Conservation (phyloP, 1,284 basidiomycete genomes). For the Puccinia novopanici region DNA sequence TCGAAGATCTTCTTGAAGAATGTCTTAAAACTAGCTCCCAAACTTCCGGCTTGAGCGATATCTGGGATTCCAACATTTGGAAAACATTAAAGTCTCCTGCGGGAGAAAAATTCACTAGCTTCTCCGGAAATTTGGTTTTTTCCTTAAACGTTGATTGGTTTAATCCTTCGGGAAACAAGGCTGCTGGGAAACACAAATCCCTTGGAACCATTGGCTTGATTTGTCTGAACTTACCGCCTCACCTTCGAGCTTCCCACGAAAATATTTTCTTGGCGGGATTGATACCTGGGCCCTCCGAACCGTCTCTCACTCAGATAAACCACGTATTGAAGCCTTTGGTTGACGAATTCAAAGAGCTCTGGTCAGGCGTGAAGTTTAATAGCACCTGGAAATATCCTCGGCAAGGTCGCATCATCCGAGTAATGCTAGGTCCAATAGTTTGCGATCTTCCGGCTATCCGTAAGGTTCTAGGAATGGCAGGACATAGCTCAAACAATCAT, state of each 20-base stretch:
- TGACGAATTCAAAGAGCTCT: slow-evolving; percentile 42
- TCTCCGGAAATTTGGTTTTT: slow-evolving; percentile 7
- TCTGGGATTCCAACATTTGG: slow-evolving; percentile 27
- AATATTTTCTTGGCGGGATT: slow-evolving; percentile 43
- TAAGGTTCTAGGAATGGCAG: no score
- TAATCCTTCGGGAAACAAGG: slow-evolving; percentile 37
- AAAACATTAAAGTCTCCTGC: background rate
- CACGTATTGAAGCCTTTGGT: slow-evolving; percentile 58
- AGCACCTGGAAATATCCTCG: background rate
- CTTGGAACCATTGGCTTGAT: slow-evolving; percentile 28
- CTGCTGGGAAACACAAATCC: slow-evolving; percentile 29
- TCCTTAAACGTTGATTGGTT: slow-evolving; percentile 44
- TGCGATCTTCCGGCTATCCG: no score
- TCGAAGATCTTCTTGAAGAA: slow-evolving; percentile 21
- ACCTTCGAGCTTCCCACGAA: slow-evolving; percentile 6
- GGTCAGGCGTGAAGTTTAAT: background rate
- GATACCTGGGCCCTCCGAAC: slow-evolving; percentile 39
- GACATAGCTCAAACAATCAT: slow-evolving; percentile 19
- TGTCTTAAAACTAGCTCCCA: background rate
- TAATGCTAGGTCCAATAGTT: no score
- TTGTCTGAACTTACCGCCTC: slow-evolving; percentile 28
- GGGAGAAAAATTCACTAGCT: slow-evolving; percentile 1
- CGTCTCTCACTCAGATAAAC: slow-evolving; percentile 26
- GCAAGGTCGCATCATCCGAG: no score
- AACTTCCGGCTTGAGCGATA: background rate